Evolutionary conservation across 2,329 filamentous ascomycete species (phyloP), one percentile per base, ranked within the genome.

Genomic region (Fusarium lyarnte): DNA sequence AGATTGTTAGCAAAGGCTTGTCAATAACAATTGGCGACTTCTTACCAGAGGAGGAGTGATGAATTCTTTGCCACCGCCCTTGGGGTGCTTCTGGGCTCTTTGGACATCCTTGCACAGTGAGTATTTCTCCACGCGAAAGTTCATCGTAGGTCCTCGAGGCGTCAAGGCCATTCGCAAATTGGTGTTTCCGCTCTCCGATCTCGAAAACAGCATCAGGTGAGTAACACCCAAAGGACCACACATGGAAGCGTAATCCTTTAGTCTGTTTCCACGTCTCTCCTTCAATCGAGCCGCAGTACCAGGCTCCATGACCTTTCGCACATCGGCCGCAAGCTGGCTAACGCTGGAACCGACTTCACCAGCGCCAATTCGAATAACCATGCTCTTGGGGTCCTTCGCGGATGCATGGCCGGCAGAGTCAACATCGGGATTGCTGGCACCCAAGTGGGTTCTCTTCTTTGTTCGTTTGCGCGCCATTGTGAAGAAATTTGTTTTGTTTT

Each of bases 291-390:
- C 92, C 7, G 96, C 96, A 8, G 96, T 99, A 59, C 94, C 93
- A 2, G 96, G 96, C 83, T 98, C 94, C 94, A 99, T 97, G 85
- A 98, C 95, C 61, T 88, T 88, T 77, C 96, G 91, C 66, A 98
- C 93, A 84, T 99, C 96, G 76, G 93, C 91, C 27, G 95, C 95
- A 76, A 99, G 86, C 84, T 98, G 95, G 81, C 92, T 95, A 77
- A 99, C 89, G 81, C 93, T 97, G 66, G 94, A 90, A 64, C 96
- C 96, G 58, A 99, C 94, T 80, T 98, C 94, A 78, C 94, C 93
- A 76, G 95, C 95, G 77, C 96, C 96, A 78, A 98, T 95, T 76
- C 96, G 93, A 82, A 99, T 97, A 65, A 99, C 95, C 95, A 99
- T 98, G 81, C 93, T 97, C 87, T 98, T 98, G 38, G 96, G 96